Conservation (phyloP, 345 rosid genomes). For the Garcia nutans region DNA sequence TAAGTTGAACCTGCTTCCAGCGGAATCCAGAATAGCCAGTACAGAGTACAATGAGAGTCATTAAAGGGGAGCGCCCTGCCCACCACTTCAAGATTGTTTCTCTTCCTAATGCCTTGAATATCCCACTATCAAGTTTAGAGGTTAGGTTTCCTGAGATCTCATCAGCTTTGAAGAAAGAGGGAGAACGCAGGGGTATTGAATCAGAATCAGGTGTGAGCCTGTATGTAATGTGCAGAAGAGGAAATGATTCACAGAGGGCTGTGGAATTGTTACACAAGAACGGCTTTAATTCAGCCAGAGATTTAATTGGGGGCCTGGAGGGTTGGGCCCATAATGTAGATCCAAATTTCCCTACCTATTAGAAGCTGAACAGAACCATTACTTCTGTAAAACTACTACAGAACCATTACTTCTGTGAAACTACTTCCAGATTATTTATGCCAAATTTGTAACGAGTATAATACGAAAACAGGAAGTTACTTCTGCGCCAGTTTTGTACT, state of each 20-base stretch:
- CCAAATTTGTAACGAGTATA: not conserved
- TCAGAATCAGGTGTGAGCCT: constrained; percentile 38
- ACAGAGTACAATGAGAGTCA: constrained; percentile 51
- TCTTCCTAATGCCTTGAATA: constrained; percentile 69
- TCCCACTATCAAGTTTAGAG: constrained; percentile 67
- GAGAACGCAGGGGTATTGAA: constrained; percentile 22
- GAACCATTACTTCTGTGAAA: no score
- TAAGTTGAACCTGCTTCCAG: constrained; percentile 52
- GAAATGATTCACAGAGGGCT: constrained; percentile 94
- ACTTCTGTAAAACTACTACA: no score
- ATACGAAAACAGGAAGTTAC: not conserved
- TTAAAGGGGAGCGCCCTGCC: constrained; percentile 62
- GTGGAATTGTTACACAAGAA: constrained; percentile 57
- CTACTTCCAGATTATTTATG: not conserved
- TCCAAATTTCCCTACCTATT: constrained; percentile 76
- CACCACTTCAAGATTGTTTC: constrained; percentile 86
- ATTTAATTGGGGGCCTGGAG: constrained; percentile 79
- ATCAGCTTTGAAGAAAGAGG: constrained; percentile 53
- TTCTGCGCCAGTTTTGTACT: no score
- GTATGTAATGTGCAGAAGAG: constrained; percentile 79
- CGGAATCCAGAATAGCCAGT: constrained; percentile 65
- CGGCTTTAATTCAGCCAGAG: constrained; percentile 67
- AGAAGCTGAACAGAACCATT: not conserved
- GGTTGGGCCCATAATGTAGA: constrained; percentile 78
- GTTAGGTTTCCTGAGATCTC: constrained; percentile 59